Evolutionary conservation across 2,329 filamentous ascomycete genomes (phyloP).

Genomic region (Chaetomium sp.): DNA sequence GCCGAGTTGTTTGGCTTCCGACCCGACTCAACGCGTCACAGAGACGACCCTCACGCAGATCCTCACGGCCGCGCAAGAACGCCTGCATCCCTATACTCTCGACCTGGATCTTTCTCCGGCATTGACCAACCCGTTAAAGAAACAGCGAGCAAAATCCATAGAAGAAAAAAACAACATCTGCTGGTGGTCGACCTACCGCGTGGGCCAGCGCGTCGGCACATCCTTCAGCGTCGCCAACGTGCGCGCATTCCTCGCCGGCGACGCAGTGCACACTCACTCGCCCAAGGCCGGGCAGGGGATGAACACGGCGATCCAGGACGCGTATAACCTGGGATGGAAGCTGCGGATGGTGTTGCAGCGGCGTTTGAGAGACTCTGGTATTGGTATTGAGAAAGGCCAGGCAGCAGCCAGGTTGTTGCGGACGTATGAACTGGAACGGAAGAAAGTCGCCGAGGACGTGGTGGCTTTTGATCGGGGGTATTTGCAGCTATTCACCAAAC

Average conservation of each 20-base stretch:
- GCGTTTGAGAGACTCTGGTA: too few species aligned
- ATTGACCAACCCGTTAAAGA: too few species aligned
- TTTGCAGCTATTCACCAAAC: conserved; percentile 10
- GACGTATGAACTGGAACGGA: conserved; percentile 48
- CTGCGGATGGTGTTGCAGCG: conserved; percentile 21
- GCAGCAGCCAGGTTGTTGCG: too few species aligned
- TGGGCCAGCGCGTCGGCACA: conserved; percentile 53
- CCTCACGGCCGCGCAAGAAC: conserved; percentile 36
- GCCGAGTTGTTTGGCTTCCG: not conserved
- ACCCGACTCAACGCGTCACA: too few species aligned
- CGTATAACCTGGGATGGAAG: conserved; percentile 40
- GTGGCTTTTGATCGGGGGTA: conserved; percentile 36
- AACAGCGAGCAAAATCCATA: too few species aligned
- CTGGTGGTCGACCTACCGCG: conserved; percentile 54
- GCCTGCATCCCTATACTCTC: conserved; percentile 37
- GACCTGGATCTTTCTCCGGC: too few species aligned
- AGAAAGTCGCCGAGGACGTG: conserved; percentile 37
- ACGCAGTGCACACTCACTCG: conserved; percentile 55
- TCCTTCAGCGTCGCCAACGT: conserved; percentile 47
- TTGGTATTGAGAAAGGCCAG: too few species aligned
- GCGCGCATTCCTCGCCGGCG: conserved; percentile 52
- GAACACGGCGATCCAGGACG: conserved; percentile 39
- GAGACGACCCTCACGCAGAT: not conserved
- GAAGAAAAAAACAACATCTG: conserved; percentile 34
- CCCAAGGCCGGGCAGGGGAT: conserved; percentile 49